Evolutionary conservation across 192 early-diverging fungal species (phyloP).

Genomic region (Linnemannia hyalina): DNA sequence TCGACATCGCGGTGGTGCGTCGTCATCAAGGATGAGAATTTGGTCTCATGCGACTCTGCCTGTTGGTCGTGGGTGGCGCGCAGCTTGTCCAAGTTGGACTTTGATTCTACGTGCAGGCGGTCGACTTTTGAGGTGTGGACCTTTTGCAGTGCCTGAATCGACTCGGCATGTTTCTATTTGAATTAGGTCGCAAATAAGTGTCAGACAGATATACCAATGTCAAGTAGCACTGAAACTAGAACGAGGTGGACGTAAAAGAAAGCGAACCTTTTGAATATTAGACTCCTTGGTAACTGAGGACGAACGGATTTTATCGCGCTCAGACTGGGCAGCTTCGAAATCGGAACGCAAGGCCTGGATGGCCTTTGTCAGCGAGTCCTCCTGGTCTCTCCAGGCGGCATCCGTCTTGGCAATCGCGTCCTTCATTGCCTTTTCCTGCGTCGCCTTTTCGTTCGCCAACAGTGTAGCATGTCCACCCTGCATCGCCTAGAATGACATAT

Average conservation of each 20-base stretch:
- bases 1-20: conserved; percentile 18
- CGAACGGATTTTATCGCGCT: conserved; percentile 12
- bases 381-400: conserved; percentile 1
- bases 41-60: conserved; percentile 18
- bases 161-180: conserved; percentile 4
- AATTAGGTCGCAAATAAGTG: not conserved
- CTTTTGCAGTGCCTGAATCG: not conserved
- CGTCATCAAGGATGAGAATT: conserved; percentile 13
- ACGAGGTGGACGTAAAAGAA: not conserved
- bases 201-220: not conserved
- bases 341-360: not conserved
- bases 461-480: conserved; percentile 18
- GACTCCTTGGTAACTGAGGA: not conserved
- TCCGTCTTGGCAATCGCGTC: conserved; percentile 16
- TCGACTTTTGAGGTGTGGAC: conserved; percentile 7
- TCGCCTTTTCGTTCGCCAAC: not conserved
- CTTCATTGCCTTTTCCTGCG: conserved; percentile 6
- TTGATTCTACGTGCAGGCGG: not conserved
- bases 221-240: not conserved
- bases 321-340: not conserved
- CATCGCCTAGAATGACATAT: conserved; percentile 2
- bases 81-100: not conserved
- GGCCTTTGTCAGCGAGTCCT: not conserved
- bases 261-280: conserved; percentile 13
- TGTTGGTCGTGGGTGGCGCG: conserved; percentile 19